Evolutionary conservation across 495 filamentous ascomycete genomes (phyloP).

Genomic region (Lichina pygmaea): DNA sequence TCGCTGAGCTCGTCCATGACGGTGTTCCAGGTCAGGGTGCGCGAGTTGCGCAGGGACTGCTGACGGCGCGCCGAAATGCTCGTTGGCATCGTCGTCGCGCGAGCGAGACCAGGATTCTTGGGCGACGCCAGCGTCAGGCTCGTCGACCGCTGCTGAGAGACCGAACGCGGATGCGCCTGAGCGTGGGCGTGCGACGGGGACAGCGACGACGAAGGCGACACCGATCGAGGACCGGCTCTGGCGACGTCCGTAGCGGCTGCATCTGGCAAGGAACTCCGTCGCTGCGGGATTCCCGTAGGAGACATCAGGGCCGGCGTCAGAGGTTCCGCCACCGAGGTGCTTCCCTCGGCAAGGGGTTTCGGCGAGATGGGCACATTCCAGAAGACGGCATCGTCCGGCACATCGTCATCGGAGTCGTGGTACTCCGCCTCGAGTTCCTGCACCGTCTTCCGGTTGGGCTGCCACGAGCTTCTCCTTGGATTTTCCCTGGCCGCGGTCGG

Average conservation of each 20-base stretch:
- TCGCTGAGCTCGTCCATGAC: slow-evolving; percentile 55
- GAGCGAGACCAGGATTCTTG: not conserved
- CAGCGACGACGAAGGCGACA: not conserved
- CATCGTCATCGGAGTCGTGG: slow-evolving; percentile 70
- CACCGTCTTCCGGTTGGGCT: slow-evolving; percentile 47
- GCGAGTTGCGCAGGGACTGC: not conserved
- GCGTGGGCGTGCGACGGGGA: not conserved
- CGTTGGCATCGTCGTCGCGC: not conserved
- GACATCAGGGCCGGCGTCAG: not conserved
- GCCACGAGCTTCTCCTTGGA: slow-evolving; percentile 32
- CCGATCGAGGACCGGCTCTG: not conserved
- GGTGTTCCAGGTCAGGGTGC: slow-evolving; percentile 52
- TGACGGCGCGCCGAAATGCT: not conserved
- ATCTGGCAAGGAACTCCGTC: not conserved
- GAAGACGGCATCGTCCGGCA: slow-evolving; percentile 73
- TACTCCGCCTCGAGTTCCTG: slow-evolving; percentile 70
- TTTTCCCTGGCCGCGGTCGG: not conserved
- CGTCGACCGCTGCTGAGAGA: not conserved
- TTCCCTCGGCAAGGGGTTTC: slow-evolving; percentile 38
- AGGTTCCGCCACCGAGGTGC: slow-evolving; percentile 15
- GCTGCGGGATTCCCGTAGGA: not conserved
- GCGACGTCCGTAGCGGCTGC: not conserved
- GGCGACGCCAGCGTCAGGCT: not conserved
- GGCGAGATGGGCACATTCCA: slow-evolving; percentile 94
- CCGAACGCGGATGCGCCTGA: not conserved